phyloP scores from a whole-genome alignment of 495 filamentous ascomycete genomes.

The Daldinia grandis region DNA sequence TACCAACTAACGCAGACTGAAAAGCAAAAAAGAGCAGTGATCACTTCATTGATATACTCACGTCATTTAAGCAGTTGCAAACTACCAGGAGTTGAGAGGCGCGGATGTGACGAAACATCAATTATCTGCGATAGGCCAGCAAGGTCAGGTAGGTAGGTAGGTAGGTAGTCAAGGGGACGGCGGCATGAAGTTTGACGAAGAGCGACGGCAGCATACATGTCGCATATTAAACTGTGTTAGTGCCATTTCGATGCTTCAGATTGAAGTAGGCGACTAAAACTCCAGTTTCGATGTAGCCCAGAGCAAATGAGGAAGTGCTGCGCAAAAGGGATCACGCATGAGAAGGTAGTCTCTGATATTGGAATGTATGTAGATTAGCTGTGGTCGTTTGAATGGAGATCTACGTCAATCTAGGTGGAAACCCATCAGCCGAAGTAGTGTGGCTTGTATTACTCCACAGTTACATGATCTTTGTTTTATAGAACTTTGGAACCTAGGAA shows the following conservation, averaged over 20 bases:
- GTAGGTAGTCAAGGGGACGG: conserved; percentile 26
- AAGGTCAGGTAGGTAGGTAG: neutral
- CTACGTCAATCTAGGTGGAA: conserved; percentile 30
- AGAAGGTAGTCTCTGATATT: conserved; percentile 14
- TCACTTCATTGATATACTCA: conserved; percentile 10
- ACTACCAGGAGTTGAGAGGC: neutral
- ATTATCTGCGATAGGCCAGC: conserved; percentile 2
- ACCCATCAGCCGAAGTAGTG: conserved; percentile 19
- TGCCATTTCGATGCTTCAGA: conserved; percentile 4
- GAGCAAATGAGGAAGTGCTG: conserved; percentile 9
- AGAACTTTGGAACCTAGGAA: neutral
- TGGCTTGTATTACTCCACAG: conserved; percentile 31
- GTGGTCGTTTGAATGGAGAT: conserved; percentile 25
- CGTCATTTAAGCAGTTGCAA: conserved; percentile 1
- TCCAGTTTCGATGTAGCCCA: neutral
- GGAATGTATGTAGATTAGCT: conserved; percentile 28
- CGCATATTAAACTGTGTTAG: neutral
- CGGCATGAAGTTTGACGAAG: conserved; percentile 29
- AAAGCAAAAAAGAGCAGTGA: neutral
- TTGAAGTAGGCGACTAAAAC: neutral
- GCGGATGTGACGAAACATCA: conserved; percentile 9
- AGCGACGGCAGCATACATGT: conserved; percentile 28
- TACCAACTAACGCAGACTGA: neutral
- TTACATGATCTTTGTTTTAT: conserved; percentile 2
- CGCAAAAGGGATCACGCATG: conserved; percentile 8